These are phyloP conservation scores for Mycena chlorophos DNA, from an alignment of 768 basidiomycete genomes.

Conservation along the genomic window DNA sequence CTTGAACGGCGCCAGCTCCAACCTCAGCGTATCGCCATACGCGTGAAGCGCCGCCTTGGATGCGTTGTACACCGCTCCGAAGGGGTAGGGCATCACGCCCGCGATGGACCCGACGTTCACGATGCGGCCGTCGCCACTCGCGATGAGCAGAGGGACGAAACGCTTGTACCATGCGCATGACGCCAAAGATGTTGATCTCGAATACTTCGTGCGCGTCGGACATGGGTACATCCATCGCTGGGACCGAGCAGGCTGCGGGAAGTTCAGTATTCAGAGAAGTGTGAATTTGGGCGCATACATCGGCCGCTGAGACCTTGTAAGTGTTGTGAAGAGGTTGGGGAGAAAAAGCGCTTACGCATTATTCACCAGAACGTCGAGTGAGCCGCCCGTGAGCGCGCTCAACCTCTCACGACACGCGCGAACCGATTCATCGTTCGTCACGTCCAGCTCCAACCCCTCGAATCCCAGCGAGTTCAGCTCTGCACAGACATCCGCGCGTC, in stretches of 20 bases:
- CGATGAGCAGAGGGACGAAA: constrained; percentile 32
- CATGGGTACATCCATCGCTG: constrained; percentile 29
- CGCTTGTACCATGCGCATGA: constrained; percentile 34
- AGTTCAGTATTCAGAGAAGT: neutral
- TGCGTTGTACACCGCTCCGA: constrained; percentile 30
- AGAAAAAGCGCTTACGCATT: constrained; percentile 17
- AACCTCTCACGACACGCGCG: constrained; percentile 10
- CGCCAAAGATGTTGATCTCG: constrained; percentile 34
- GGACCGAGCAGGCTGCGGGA: constrained; percentile 20
- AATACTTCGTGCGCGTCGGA: constrained; percentile 26
- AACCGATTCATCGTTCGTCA: constrained; percentile 22
- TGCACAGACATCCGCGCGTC: neutral
- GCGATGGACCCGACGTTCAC: constrained; percentile 32
- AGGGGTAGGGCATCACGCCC: constrained; percentile 31
- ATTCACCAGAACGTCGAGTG: constrained; percentile 28
- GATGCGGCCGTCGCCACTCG: constrained; percentile 28
- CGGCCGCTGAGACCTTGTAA: neutral
- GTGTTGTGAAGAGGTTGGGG: neutral
- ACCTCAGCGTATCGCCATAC: constrained; percentile 32
- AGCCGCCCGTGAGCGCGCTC: constrained; percentile 20
- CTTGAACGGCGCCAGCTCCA: constrained; percentile 38
- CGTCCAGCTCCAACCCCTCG: constrained; percentile 25
- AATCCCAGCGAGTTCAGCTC: constrained; percentile 10
- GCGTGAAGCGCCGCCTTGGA: constrained; percentile 35
- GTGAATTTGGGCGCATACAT: neutral